A percentile compares a stretch with the other conserved stretches of the same genome.
phyloP scores from a whole-genome alignment of 148 eudicot species.

The Vaccinium myrtillus region DNA sequence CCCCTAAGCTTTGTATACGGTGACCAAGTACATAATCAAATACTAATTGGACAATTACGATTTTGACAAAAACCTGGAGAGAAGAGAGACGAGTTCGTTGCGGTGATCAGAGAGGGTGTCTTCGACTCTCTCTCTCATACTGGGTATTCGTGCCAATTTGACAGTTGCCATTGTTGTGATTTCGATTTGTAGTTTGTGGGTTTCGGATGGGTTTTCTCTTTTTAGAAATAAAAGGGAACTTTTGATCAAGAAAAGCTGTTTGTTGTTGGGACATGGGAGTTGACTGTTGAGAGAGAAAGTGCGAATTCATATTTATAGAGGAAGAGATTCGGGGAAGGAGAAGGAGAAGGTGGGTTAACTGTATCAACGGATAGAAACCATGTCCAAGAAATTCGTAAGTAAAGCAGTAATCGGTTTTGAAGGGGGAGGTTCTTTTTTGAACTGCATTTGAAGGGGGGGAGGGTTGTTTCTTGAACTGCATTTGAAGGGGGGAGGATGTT shows the following conservation, averaged over 20 bases:
- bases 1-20: neutral
- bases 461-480: too few relatives aligned
- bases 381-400: too few relatives aligned
- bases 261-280: neutral
- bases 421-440: too few relatives aligned
- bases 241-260: conserved; percentile 1
- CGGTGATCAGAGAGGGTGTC: conserved; percentile 88
- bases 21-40: too few relatives aligned
- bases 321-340: neutral
- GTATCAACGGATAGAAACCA: too few relatives aligned
- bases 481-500: too few relatives aligned
- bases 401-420: too few relatives aligned
- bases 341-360: neutral
- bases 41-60: too few relatives aligned
- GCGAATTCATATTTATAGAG: neutral
- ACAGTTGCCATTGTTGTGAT: conserved; percentile 38
- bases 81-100: conserved; percentile 83
- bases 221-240: neutral
- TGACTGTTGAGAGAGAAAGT: neutral
- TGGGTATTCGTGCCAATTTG: conserved; percentile 41
- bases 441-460: too few relatives aligned
- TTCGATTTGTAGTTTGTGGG: neutral
- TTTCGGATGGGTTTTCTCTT: neutral
- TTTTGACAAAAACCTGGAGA: conserved; percentile 61
- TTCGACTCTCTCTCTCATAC: conserved; percentile 78